phyloP scores from a whole-genome alignment of 2,329 filamentous ascomycete species.

The Hymenotorrendiella dingleyae region DNA sequence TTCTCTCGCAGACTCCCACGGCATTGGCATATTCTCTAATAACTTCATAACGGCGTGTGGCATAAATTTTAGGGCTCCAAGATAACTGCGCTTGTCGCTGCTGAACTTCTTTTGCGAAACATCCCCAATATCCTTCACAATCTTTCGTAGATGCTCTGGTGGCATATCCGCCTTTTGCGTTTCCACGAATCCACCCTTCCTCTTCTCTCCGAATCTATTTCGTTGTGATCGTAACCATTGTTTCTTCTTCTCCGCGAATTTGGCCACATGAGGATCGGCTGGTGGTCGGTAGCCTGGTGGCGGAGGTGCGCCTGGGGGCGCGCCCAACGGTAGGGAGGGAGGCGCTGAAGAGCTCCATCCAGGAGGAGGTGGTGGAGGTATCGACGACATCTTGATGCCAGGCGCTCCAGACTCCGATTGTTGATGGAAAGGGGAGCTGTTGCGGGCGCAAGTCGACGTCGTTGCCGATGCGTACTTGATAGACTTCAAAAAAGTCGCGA shows the following conservation, averaged over 20 bases:
- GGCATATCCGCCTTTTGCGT: conserved; percentile 99
- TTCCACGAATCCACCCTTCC: conserved; percentile 93
- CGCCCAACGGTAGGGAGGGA: conserved; percentile 43
- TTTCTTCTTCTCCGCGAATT: conserved; percentile 98
- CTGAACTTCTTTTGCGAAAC: conserved; percentile 99
- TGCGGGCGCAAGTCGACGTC: not conserved
- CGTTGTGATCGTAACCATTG: conserved; percentile 93
- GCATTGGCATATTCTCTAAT: conserved; percentile 99
- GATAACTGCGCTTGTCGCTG: conserved; percentile 94
- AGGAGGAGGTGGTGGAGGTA: conserved; percentile 62
- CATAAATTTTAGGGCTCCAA: conserved; percentile 98
- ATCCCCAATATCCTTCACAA: conserved; percentile 96
- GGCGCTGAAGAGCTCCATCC: conserved; percentile 52
- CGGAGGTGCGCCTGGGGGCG: conserved; percentile 53
- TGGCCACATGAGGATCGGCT: conserved; percentile 77
- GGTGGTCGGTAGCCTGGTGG: conserved; percentile 80
- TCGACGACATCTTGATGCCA: conserved; percentile 46
- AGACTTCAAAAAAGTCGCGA: too few species aligned
- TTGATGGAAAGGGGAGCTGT: conserved; percentile 10
- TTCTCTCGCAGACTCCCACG: conserved; percentile 92
- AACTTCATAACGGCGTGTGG: conserved; percentile 96
- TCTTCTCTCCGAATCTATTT: conserved; percentile 93
- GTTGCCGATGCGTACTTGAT: too few species aligned
- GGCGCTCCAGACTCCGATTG: conserved; percentile 24
- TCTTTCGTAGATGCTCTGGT: conserved; percentile 95